Evolutionary conservation across 2,329 filamentous ascomycete genomes (phyloP).

Genomic region (Aspergillus proliferans): DNA sequence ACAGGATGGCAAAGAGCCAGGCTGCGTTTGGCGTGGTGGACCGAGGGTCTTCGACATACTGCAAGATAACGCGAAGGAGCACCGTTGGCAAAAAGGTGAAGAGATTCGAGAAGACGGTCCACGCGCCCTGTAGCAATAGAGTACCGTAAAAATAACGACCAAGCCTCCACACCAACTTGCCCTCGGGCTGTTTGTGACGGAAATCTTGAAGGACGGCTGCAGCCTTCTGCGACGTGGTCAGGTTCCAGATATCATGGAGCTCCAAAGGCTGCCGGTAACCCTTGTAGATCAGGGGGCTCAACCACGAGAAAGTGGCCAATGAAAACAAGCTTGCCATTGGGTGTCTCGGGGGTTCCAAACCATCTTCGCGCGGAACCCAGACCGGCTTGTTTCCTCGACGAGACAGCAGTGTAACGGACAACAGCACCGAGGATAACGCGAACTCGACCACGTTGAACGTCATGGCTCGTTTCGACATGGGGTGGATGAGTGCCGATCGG

Average conservation of each 20-base stretch:
- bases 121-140: conserved; percentile 69
- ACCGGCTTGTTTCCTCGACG: conserved; percentile 90
- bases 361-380: conserved; percentile 79
- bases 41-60: conserved; percentile 83
- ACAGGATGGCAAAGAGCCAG: conserved; percentile 89
- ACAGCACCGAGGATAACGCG: conserved; percentile 64
- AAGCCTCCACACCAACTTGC: conserved; percentile 70
- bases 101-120: conserved; percentile 71
- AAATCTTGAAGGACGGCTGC: conserved; percentile 73
- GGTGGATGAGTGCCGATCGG: conserved; percentile 77
- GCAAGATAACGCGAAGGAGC: conserved; percentile 80
- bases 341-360: conserved; percentile 79
- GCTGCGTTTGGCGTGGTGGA: conserved; percentile 75
- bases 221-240: conserved; percentile 82
- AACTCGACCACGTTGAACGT: conserved; percentile 69
- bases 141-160: conserved; percentile 74
- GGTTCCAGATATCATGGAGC: conserved; percentile 83
- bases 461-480: conserved; percentile 57
- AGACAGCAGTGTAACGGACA: conserved; percentile 69
- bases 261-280: conserved; percentile 82
- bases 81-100: conserved; percentile 90
- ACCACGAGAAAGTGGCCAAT: conserved; percentile 80
- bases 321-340: conserved; percentile 85
- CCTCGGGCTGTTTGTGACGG: conserved; percentile 76
- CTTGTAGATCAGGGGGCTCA: conserved; percentile 80